Base-by-base conservation (phyloP, 768 basidiomycete genomes). In the Tulasnella sp. region DNA sequence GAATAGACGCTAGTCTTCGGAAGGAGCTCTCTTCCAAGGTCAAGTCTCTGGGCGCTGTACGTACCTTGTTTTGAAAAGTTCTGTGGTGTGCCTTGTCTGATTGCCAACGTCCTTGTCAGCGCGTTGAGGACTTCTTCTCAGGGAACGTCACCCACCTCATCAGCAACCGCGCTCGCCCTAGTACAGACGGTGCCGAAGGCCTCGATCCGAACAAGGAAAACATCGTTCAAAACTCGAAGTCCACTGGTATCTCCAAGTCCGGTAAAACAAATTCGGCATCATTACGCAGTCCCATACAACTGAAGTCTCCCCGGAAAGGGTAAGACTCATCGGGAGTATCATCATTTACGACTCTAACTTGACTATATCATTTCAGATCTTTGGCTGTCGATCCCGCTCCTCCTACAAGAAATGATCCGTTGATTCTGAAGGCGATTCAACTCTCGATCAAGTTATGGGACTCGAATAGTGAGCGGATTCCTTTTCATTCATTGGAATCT, bases 401-500 rank as follows among this genome's bases (percentile, higher is more conserved):
- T 4, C 34, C 63, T 64, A 19, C 67, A 47, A 73, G n/a, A 12
- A 79, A 82, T 75, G 85, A 83, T 44, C 84, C 85, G 74, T 82
- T 91, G 41, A 81, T 90, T 19, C 80, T 83, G 62, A 90, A 92
- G 76, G 91, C 93, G 9, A 79, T 85, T 29, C 82, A 84, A 41
- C 88, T 88, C 72, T 86, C 86, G 36, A 90, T 92, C 79, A 98
- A 97, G 81, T 86, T 98, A 34, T 99, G 96, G 96, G 88, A 80
- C 52, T 81, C 89, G 1, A 78, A 82, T 26, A 84, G 82, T 83
- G 69, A 63, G 82, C 74, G 65, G 8, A 6, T 59, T 14, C 5
- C 44, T 17, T 19, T 16, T 26, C 12, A 26, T 4, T 44, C 22
- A 19, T 1, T 9, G n/a, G 39, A 16, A 39, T 72, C n/a, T 59